Evolutionary conservation across 2,329 filamentous ascomycete species (phyloP).

Genomic region (Epichloe uncinata): DNA sequence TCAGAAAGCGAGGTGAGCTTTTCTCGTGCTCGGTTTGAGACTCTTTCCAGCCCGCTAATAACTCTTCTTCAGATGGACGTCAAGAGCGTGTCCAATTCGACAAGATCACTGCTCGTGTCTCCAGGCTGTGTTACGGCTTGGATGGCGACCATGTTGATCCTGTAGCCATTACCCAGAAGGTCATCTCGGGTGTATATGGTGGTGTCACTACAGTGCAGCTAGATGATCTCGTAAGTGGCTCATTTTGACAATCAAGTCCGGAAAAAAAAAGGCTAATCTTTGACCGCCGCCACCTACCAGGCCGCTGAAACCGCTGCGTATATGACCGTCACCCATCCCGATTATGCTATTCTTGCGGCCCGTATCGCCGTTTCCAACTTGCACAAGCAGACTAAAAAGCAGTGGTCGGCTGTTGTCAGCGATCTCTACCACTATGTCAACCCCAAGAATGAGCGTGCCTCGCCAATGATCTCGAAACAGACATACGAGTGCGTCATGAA

Average conservation of each 20-base stretch:
- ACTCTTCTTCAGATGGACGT: slow-evolving; percentile 65
- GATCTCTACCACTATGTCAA: slow-evolving; percentile 96
- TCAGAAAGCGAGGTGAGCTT: slow-evolving; percentile 48
- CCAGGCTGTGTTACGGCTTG: slow-evolving; percentile 91
- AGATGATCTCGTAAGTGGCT: slow-evolving; percentile 73
- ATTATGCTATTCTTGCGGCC: slow-evolving; percentile 96
- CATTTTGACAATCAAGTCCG: neutral
- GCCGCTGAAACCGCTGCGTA: slow-evolving; percentile 97
- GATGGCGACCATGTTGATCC: slow-evolving; percentile 92
- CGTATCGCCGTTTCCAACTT: slow-evolving; percentile 98
- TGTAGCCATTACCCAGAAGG: slow-evolving; percentile 96
- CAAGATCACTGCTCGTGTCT: slow-evolving; percentile 98
- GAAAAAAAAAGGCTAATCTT: neutral
- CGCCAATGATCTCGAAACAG: slow-evolving; percentile 88
- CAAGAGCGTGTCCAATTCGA: slow-evolving; percentile 99
- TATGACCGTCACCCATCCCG: slow-evolving; percentile 98
- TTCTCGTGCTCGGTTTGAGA: neutral
- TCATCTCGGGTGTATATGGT: slow-evolving; percentile 98
- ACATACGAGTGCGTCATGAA: slow-evolving; percentile 91
- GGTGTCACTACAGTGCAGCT: slow-evolving; percentile 94
- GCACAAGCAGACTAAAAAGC: slow-evolving; percentile 99
- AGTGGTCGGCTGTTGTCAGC: slow-evolving; percentile 89
- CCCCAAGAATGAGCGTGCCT: slow-evolving; percentile 69
- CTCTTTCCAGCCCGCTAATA: slow-evolving; percentile 11
- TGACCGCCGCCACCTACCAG: slow-evolving; percentile 29